A percentile compares a stretch with the other conserved stretches of the same genome.
These are phyloP conservation scores for Nannochloropsis gaditana DNA, from an alignment of 108 stramenopile genomes.

Conservation along the genomic window DNA sequence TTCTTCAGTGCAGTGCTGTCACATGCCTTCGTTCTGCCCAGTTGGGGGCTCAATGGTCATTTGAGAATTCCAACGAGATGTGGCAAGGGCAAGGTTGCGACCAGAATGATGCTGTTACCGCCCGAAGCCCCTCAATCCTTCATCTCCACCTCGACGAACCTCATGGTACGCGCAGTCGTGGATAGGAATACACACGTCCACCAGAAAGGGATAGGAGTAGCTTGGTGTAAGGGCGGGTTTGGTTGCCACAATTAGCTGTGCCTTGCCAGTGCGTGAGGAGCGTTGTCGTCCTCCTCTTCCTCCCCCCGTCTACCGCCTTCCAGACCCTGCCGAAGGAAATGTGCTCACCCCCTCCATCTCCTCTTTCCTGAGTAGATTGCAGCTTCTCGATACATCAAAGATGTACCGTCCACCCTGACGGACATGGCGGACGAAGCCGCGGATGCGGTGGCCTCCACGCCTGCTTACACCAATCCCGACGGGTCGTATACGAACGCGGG, in stretches of 20 bases:
- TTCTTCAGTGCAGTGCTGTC: background rate
- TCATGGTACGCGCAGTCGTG: background rate
- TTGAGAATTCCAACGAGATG: background rate
- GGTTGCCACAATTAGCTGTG: too few species aligned
- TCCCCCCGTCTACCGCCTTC: too few species aligned
- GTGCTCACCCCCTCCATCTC: background rate
- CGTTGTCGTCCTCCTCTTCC: too few species aligned
- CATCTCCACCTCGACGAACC: background rate
- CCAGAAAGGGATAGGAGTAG: too few species aligned
- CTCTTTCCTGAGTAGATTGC: background rate
- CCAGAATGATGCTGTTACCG: constrained; percentile 19
- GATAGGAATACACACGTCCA: too few species aligned
- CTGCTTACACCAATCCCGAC: background rate
- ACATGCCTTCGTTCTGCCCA: background rate
- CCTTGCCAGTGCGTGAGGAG: too few species aligned
- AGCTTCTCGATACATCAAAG: background rate
- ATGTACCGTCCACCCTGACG: background rate
- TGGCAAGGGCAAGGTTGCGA: background rate
- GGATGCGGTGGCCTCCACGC: background rate
- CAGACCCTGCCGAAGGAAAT: too few species aligned
- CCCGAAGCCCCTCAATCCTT: background rate
- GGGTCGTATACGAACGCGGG: background rate
- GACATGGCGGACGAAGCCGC: constrained; percentile 14
- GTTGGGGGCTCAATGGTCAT: background rate
- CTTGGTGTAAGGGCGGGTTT: too few species aligned